A percentile compares a stretch with the other conserved stretches of the same genome.
These are phyloP conservation scores for Capronia coronata DNA, from an alignment of 2,329 filamentous ascomycete genomes.

Conservation along the genomic window DNA sequence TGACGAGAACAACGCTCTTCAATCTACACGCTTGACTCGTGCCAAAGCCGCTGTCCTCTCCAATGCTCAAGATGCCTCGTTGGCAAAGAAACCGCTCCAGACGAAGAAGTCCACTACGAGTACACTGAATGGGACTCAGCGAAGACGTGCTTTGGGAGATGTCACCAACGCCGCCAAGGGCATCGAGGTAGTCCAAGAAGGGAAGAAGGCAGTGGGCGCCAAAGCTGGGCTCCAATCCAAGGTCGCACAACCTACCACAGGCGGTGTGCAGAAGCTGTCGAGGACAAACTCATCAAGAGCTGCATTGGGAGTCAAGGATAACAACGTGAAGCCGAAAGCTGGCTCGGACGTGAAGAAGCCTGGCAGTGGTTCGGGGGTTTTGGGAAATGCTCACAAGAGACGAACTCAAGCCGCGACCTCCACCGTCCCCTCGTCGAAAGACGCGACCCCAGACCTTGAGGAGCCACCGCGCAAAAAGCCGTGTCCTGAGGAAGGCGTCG, in stretches of 20 bases:
- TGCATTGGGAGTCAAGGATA: slow-evolving; percentile 59
- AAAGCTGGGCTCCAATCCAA: slow-evolving; percentile 71
- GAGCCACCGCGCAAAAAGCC: slow-evolving; percentile 65
- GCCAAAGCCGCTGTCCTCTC: slow-evolving; percentile 74
- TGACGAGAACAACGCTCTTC: slow-evolving; percentile 68
- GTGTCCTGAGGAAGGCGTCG: slow-evolving; percentile 47
- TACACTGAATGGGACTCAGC: slow-evolving; percentile 46
- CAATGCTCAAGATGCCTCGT: slow-evolving; percentile 50
- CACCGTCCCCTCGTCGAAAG: slow-evolving; percentile 47
- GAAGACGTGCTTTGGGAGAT: slow-evolving; percentile 82
- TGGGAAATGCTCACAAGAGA: slow-evolving; percentile 63
- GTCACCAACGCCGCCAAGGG: slow-evolving; percentile 86
- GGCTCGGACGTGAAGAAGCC: slow-evolving; percentile 62
- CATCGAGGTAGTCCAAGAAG: slow-evolving; percentile 56
- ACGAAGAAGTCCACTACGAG: slow-evolving; percentile 59
- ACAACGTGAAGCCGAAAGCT: slow-evolving; percentile 53
- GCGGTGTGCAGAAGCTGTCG: slow-evolving; percentile 70
- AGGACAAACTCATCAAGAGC: slow-evolving; percentile 56
- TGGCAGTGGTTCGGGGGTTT: slow-evolving; percentile 63
- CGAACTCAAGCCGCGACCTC: slow-evolving; percentile 46
- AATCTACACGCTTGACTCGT: slow-evolving; percentile 78
- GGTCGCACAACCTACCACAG: slow-evolving; percentile 60
- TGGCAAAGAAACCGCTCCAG: slow-evolving; percentile 58
- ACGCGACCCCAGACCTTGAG: slow-evolving; percentile 48
- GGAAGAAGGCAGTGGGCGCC: slow-evolving; percentile 63